These are phyloP conservation scores for Centella asiatica DNA, from an alignment of 129 eudicot genomes.

Conservation along the genomic window DNA sequence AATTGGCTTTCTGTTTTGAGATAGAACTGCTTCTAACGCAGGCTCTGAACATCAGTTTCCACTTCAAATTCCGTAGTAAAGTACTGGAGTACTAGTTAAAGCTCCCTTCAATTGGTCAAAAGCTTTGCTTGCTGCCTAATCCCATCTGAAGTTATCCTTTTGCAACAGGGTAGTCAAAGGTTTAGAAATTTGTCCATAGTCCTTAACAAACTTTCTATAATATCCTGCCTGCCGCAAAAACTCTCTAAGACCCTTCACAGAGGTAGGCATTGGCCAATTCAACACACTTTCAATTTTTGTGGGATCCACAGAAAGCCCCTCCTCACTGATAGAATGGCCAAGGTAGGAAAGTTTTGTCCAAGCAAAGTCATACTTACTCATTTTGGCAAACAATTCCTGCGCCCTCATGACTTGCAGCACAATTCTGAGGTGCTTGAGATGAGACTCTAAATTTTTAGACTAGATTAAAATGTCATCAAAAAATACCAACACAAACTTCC, in stretches of 20 bases:
- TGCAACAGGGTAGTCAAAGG: background rate
- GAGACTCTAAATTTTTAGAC: background rate
- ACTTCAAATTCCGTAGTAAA: background rate
- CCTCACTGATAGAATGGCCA: background rate
- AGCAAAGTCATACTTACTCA: background rate
- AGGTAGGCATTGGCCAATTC: background rate
- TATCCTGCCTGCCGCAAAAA: background rate
- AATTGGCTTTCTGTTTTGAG: background rate
- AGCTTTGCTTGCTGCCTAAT: background rate
- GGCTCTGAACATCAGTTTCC: background rate
- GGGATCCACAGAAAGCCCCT: background rate
- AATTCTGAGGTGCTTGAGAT: background rate
- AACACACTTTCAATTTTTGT: background rate
- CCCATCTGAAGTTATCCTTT: background rate
- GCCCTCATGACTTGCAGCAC: background rate
- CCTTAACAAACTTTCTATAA: background rate
- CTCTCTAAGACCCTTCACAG: background rate
- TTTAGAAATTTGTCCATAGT: background rate
- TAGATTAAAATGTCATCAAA: background rate
- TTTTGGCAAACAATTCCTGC: background rate
- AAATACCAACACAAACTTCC: background rate
- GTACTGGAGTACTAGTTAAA: background rate
- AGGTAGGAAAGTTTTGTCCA: background rate
- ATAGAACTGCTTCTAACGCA: background rate
- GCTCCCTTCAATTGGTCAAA: background rate